Evolutionary conservation across 225 moss, liverwort and hornwort species (phyloP), one percentile per base, ranked within the genome.

Genomic region (Climacium dendroides): DNA sequence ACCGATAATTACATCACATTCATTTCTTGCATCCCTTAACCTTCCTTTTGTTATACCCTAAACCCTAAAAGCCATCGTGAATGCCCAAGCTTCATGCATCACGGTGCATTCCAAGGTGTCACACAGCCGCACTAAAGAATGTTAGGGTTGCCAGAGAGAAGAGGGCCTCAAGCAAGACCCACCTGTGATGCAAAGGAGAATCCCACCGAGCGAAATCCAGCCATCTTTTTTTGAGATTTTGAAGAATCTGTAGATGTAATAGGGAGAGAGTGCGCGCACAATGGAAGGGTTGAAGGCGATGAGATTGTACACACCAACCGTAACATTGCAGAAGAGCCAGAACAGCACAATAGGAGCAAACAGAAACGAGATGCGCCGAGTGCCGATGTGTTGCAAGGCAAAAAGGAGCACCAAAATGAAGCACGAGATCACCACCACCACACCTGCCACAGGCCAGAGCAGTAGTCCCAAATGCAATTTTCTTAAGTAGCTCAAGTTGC

Each of bases 151-250:
- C 78, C n/a, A 71, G 22, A 60, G 57, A 76, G 45, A 65, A 74
- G 39, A 60, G 73, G 43, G 43, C 20, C 7, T 58, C 80, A 18
- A 50, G 60, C 19, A 65, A 43, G 80, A 58, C 92, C 73, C 67
- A 96, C 97, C 97, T 95, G 97, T 97, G 87, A 97, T 89, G 92
- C 95, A 93, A 53, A 97, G 95, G 54, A 97, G 94, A 80, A 96
- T 19, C 78, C 97, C 97, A 25, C 96, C 97, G 48, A 97, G 96
- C 84, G 94, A 88, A 60, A 92, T 93, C 96, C 97, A 97, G 43
- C 96, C 97, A 65, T 93, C 89, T 79, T 91, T 93, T 80, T 85
- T 88, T 37, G 91, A 93, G 73, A 90, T 89, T 87, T 91, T 90
- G 83, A 97, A 93, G 81, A 95, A 96, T 35, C 85, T 93, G 88